Conservation (phyloP, 306 rosid genomes). For the Pyrus bretschneideri region DNA sequence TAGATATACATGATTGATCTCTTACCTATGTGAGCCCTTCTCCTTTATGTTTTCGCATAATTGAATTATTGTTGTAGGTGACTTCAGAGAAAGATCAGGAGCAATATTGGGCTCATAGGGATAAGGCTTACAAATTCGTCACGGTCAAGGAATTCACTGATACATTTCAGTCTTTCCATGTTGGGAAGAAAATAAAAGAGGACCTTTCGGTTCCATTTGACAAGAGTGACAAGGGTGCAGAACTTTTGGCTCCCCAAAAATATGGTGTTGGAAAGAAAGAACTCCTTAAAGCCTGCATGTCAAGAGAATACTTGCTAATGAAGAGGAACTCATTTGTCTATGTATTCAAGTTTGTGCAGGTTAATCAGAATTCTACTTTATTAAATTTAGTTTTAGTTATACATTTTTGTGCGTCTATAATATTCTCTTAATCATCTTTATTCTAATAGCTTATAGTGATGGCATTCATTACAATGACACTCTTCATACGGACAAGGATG, state of each 20-base stretch:
- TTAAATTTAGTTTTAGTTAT: constrained; percentile 2
- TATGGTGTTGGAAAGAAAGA: constrained; percentile 25
- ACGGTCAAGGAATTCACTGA: constrained; percentile 26
- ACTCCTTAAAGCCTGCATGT: constrained; percentile 31
- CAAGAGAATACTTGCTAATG: constrained; percentile 36
- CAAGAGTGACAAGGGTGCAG: constrained; percentile 24
- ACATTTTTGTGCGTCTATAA: background rate
- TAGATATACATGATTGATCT: background rate
- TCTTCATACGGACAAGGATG: constrained; percentile 70
- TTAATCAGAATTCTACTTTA: background rate
- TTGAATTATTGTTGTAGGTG: constrained; percentile 18
- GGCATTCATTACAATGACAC: constrained; percentile 44
- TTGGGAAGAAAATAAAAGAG: constrained; percentile 27
- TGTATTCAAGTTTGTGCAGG: constrained; percentile 35
- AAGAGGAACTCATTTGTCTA: constrained; percentile 43
- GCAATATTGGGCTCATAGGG: constrained; percentile 33
- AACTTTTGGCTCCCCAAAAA: constrained; percentile 23
- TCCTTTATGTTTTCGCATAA: background rate
- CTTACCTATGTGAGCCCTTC: background rate
- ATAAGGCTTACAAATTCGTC: constrained; percentile 21
- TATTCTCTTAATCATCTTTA: background rate
- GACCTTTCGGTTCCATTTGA: constrained; percentile 36
- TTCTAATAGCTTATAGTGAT: constrained; percentile 32
- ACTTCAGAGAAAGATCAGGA: constrained; percentile 49
- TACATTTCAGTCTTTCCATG: constrained; percentile 31